Percentiles rank a stretch among this genome's conserved stretches.
Conservation (phyloP, 441 rosid species). For the Pelargonium australe region DNA sequence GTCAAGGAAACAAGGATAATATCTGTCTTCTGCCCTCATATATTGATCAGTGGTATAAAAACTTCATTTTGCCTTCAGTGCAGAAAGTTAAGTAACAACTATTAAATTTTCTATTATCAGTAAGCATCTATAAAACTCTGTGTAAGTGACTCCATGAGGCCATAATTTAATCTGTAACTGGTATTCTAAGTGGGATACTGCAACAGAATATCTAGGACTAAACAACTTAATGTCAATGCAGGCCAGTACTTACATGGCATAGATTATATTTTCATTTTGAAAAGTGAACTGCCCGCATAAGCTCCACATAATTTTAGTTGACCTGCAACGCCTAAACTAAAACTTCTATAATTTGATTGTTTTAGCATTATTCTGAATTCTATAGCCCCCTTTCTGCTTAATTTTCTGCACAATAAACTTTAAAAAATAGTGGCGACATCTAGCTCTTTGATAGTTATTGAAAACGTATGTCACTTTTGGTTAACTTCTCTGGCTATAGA, state of each 20-base stretch:
- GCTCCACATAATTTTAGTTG: background rate
- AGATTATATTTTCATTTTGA: background rate
- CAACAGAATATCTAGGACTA: background rate
- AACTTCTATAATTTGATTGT: background rate
- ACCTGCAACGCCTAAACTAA: background rate
- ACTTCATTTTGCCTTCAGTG: background rate
- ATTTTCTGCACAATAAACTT: too few relatives aligned
- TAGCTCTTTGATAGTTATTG: background rate
- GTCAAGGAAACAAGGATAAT: conserved; percentile 3
- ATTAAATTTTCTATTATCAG: background rate
- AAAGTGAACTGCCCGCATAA: background rate
- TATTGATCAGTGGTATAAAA: background rate
- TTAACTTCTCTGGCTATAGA: conserved; percentile 9
- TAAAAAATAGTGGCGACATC: background rate
- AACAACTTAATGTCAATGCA: background rate
- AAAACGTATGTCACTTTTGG: conserved; percentile 1
- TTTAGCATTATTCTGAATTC: background rate
- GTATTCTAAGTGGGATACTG: background rate
- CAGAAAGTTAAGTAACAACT: background rate
- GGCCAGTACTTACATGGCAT: background rate
- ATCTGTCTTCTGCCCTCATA: background rate
- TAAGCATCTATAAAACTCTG: background rate
- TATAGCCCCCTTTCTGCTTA: background rate
- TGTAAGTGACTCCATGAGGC: background rate
- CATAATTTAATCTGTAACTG: background rate